phyloP scores from a whole-genome alignment of 805 yeast species.

The Sungouiozyma ichnusensis region DNA sequence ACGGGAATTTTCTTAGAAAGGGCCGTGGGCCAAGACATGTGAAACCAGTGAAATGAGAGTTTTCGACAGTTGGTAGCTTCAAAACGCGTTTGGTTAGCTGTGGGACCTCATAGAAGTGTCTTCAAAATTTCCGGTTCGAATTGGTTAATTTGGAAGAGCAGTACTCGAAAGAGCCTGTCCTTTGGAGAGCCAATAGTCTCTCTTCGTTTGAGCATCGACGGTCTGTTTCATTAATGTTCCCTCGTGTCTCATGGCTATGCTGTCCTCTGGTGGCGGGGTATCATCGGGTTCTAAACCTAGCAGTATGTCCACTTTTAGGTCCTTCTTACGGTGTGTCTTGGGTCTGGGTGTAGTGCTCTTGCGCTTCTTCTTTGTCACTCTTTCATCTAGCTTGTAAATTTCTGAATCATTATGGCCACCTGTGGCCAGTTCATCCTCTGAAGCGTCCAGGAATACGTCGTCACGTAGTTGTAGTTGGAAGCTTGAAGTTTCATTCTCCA shows the following conservation, averaged over 20 bases:
- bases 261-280: conserved; percentile 1
- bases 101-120: no score
- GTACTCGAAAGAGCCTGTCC: conserved; percentile 16
- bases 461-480: conserved; percentile 10
- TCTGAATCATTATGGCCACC: conserved; percentile 14
- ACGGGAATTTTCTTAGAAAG: conserved; percentile 1
- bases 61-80: no score
- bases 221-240: conserved; percentile 10
- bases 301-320: conserved; percentile 1
- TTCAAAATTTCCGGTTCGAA: no score
- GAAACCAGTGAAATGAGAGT: neutral
- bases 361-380: conserved; percentile 11
- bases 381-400: conserved; percentile 13
- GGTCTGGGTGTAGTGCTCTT: conserved; percentile 2
- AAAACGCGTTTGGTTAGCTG: no score
- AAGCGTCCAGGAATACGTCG: conserved; percentile 14
- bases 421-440: conserved; percentile 16
- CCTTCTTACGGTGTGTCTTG: neutral
- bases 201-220: conserved; percentile 26
- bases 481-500: conserved; percentile 23
- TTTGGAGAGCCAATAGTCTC: conserved; percentile 29
- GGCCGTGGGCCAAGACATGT: neutral
- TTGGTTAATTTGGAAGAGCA: conserved; percentile 2
- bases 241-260: neutral
- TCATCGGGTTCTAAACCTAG: neutral